Conservation (phyloP, 2,329 filamentous ascomycete species). For the Periconia sp. region DNA sequence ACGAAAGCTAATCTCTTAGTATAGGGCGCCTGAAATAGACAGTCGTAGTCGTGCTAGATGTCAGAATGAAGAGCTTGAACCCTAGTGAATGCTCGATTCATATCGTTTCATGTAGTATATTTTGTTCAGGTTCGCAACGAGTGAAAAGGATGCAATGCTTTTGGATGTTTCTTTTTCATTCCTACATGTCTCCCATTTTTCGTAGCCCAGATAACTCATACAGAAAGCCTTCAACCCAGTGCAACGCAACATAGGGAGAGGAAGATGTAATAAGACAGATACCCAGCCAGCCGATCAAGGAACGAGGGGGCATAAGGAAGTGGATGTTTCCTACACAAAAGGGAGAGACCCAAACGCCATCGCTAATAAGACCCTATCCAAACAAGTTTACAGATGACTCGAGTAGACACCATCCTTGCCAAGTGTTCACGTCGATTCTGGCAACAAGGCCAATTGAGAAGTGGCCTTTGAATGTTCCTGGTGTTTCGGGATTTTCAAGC, state of each 20-base stretch:
- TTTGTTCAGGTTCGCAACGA: too few relatives aligned
- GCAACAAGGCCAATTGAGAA: slow-evolving; percentile 1
- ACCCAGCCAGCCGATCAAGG: slow-evolving; percentile 9
- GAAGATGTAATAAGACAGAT: slow-evolving; percentile 26
- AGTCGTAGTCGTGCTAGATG: too few relatives aligned
- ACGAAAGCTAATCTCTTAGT: too few relatives aligned
- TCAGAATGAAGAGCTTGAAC: too few relatives aligned
- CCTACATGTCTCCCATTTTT: too few relatives aligned
- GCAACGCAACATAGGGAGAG: background rate
- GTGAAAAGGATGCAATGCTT: too few relatives aligned
- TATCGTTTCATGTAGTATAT: too few relatives aligned
- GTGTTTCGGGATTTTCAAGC: background rate
- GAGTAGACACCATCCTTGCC: background rate
- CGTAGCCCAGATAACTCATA: too few relatives aligned
- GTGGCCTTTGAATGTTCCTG: background rate
- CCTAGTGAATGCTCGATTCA: too few relatives aligned
- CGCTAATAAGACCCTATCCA: slow-evolving; percentile 31
- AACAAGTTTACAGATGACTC: background rate
- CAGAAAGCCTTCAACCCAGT: background rate
- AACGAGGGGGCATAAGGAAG: slow-evolving; percentile 14
- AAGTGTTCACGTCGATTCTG: background rate
- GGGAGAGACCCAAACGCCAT: slow-evolving; percentile 33
- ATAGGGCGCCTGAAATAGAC: too few relatives aligned
- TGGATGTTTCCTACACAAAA: background rate
- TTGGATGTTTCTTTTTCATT: too few relatives aligned